Evolutionary conservation across 2,329 filamentous ascomycete species (phyloP), one percentile per base, ranked within the genome.

Genomic region (Ophiostoma ips): DNA sequence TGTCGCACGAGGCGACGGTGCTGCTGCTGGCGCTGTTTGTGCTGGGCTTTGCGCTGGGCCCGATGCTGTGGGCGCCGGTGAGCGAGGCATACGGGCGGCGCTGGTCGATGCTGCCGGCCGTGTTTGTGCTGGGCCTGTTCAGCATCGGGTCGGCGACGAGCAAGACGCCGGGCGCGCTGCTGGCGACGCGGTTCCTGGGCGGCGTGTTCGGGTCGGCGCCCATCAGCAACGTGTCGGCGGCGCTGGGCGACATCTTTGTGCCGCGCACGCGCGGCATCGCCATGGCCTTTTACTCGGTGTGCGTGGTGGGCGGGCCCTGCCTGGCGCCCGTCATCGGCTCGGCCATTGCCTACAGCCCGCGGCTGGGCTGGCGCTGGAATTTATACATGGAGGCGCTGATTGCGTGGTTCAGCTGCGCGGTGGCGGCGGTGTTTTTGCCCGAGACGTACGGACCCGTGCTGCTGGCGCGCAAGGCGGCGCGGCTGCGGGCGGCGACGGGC

Each of bases 171-270:
- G 66, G 67, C 35, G 74, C 75, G 1, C 66, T 87, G 2, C 65
- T 86, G 33, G 70, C 83, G 13, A 68, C 84, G 36, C 75, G 82
- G 13, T 85, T 85, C 63, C 73, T 86, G 45, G 75, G 75, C 16
- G 79, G 79, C 34, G 63, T 75, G 4, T 81, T 81, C 57, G 79
- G 77, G 6, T 75, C 76, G 0, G 77, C 77, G 0, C 75, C 79
- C 1, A 63, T 83, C 54, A 80, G 77, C n/a, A 82, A 81, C 57
- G 72, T 75, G 1, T 75, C 77, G 2, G 79, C 77, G 55, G 72
- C 79, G 19, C 76, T 83, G 55, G 78, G 78, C 36, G 79, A 83
- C 59, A 73, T 82, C 62, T 82, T 80, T 58, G 57, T 65, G 4
- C 71, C 73, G 2, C 62, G 64, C 0, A 65, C 80, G 55, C 67